Base-by-base conservation (phyloP, 805 yeast genomes). In the Saccharomycopsis schoenii region DNA sequence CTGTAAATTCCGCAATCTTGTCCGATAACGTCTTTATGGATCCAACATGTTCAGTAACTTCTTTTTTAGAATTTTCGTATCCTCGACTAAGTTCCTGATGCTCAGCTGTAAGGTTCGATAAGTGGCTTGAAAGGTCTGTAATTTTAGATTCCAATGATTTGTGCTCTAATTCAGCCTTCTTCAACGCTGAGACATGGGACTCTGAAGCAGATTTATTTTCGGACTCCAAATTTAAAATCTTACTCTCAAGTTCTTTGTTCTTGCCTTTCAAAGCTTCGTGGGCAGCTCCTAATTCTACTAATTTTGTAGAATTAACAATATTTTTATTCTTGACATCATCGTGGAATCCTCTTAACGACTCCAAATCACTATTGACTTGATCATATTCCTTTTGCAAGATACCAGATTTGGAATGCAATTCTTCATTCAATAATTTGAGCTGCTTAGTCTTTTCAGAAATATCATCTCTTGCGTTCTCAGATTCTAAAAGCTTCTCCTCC, bases 71-170 rank as follows among this genome's bases (percentile, higher is more conserved):
- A 24, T 56, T 41, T 56, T 40, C 58, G 15, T 25, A 21, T 15
- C 10, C 43, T 10, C 15, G 19, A 21, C 2, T 15, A 24, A 25
- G 58, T 2, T 56, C 19, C 4, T 41, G 8, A 10, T 47, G 34
- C 14, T 56, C 39, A 6, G 3, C 14, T 25, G 17, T 14, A n/a
- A 25, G 9, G 29, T 15, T 15, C 4, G 51, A 24, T 37, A 56
- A 37, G 17, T 25, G 41, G 29, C 65, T 56, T 2, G 70, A 56
- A 11, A 72, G 41, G 39, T 64, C 60, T 41, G 61, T 15, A 40
- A 61, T 24, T 55, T 58, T 29, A 56, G 52, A 61, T 1, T 11
- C 24, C 17, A 52, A 37, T 2, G 37, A 25, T 4, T 50, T 42
- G 17, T 36, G 39, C 19, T 41, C 19, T 17, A 17, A 34, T 15